Conservation (phyloP, 2,329 filamentous ascomycete species). For the Annulohypoxylon truncatum region DNA sequence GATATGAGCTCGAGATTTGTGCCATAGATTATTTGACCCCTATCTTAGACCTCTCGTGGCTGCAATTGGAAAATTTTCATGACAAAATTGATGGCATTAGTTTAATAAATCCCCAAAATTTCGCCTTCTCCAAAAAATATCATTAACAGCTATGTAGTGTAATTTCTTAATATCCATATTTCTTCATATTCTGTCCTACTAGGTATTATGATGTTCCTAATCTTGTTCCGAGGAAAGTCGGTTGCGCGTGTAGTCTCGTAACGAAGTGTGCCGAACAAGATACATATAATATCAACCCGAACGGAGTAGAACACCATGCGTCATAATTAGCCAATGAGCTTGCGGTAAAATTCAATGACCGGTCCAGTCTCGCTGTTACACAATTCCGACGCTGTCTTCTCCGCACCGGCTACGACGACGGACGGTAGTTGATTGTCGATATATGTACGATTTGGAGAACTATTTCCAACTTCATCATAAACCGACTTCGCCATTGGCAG, state of each 20-base stretch:
- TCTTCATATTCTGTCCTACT: not conserved
- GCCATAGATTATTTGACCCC: no score
- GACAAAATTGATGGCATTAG: no score
- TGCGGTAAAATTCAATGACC: not conserved
- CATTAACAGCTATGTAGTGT: no score
- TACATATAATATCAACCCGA: not conserved
- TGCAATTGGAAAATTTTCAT: no score
- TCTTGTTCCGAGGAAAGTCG: not conserved
- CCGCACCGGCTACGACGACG: slow-evolving; percentile 18
- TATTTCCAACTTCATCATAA: slow-evolving; percentile 2
- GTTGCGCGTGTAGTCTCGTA: not conserved
- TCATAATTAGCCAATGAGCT: slow-evolving; percentile 6
- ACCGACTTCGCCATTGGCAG: slow-evolving; percentile 28
- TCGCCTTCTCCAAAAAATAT: no score
- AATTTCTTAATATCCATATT: no score
- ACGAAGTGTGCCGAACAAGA: not conserved
- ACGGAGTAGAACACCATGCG: not conserved
- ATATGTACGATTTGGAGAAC: slow-evolving; percentile 25
- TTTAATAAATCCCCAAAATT: no score
- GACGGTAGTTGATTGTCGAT: slow-evolving; percentile 16
- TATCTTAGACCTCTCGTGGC: no score
- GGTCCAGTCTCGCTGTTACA: not conserved
- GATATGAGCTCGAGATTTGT: no score
- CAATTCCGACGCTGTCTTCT: slow-evolving; percentile 17
- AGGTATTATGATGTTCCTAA: no score